A percentile compares a stretch with the other conserved stretches of the same genome.
These are phyloP conservation scores for Trichosanthes cucumerina DNA, from an alignment of 306 rosid genomes.

Conservation along the genomic window DNA sequence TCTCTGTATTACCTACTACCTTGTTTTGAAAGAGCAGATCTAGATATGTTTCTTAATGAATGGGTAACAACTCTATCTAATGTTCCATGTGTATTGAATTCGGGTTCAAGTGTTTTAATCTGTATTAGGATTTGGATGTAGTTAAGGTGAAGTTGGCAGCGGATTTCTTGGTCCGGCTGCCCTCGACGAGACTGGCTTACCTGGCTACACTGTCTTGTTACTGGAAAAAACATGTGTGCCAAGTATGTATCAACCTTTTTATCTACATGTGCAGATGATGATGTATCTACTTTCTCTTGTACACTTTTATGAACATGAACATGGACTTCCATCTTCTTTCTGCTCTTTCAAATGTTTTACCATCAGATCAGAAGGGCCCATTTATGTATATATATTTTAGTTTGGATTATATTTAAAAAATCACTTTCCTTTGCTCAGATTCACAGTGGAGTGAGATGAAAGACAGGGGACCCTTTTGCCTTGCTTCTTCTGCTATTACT, in stretches of 20 bases:
- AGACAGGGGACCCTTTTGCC: neutral
- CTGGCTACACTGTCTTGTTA: slow-evolving; percentile 8
- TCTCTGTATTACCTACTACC: slow-evolving; percentile 32
- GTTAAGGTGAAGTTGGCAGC: slow-evolving; percentile 10
- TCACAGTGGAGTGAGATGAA: neutral
- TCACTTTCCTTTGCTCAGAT: neutral
- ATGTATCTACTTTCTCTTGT: slow-evolving; percentile 10
- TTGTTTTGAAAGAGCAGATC: slow-evolving; percentile 39
- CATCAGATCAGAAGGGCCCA: neutral
- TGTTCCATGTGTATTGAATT: slow-evolving; percentile 20
- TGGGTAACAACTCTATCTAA: slow-evolving; percentile 17
- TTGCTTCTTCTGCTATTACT: slow-evolving; percentile 1
- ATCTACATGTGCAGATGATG: slow-evolving; percentile 11
- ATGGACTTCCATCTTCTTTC: neutral
- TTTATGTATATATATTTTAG: neutral
- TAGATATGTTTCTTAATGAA: slow-evolving; percentile 39
- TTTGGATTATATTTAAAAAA: neutral
- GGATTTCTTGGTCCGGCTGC: slow-evolving; percentile 6
- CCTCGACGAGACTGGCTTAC: neutral
- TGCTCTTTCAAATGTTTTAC: neutral
- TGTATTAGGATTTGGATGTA: slow-evolving; percentile 10
- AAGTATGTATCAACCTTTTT: neutral
- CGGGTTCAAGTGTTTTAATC: slow-evolving; percentile 9
- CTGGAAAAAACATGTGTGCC: slow-evolving; percentile 8
- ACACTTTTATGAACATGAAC: slow-evolving; percentile 6